Base-by-base conservation (phyloP, 2,329 filamentous ascomycete genomes). In the Boeremia lycopersici region DNA sequence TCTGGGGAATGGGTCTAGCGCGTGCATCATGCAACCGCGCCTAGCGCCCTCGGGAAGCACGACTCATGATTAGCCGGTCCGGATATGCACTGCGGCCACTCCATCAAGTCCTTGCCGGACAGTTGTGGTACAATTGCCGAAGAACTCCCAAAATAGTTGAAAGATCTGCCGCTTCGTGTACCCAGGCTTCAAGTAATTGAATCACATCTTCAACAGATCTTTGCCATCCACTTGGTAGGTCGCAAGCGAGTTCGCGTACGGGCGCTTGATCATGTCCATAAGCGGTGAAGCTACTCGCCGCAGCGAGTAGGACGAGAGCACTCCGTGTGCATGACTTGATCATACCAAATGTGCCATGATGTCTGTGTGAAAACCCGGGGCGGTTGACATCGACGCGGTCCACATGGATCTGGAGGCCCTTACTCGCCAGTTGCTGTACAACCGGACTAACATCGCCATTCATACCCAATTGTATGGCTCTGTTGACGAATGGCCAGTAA, bases 271-370 rank as follows among this genome's bases (percentile, higher is more conserved):
- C 29, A 30, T 30, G 29, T 6, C 29, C 3, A 30, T 30, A 12
- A 15, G 17, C 9, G 13, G 40, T 15, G n/a, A 31, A 43, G 40
- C 40, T 43, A 23, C 29, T 31, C 40, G 40, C 40, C 34, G 44
- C 30, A 15, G 56, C 50, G 13, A 55, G 45, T 17, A 58, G 15
- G 25, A 58, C 19, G n/a, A 57, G 43, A 12, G 56, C 46, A 23
- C 56, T 58, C 15, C 56, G 31, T 12, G 47, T 48, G 15, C 42
- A 51, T 19, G 46, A 40, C 31, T 43, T 42, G n/a, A 58, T 25
- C 41, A 55, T 39, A 17, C 46, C 38, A 34, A 44, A 56, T 15
- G 56, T 59, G 23, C 56, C 56, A 38, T 59, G 56, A 40, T 55
- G 56, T 12, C 56, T 46, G 17, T 35, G 13, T 17, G 53, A 43